A percentile compares a stretch with the other conserved stretches of the same genome.
Conservation (phyloP, 306 rosid species). For the Quercus wislizeni region DNA sequence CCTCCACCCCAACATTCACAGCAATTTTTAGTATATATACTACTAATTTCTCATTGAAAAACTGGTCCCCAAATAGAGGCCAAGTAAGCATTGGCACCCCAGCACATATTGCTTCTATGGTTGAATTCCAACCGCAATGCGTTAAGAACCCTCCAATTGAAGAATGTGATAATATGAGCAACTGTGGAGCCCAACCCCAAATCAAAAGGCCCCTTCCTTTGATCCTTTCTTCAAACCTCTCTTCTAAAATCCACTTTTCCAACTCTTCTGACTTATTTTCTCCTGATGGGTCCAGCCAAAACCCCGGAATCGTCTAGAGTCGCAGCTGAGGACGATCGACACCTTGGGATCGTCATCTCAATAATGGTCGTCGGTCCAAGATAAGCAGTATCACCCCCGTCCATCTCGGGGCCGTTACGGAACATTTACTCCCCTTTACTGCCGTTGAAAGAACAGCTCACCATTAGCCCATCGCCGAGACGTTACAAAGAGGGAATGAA, state of each 20-base stretch:
- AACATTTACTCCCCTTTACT: too few species aligned
- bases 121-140: conserved; percentile 71
- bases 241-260: conserved; percentile 32
- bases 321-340: too few species aligned
- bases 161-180: conserved; percentile 42
- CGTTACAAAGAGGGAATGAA: too few species aligned
- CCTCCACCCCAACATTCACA: conserved; percentile 28
- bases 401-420: too few species aligned
- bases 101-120: conserved; percentile 43
- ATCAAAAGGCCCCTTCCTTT: conserved; percentile 32
- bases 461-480: too few species aligned
- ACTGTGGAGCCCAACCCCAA: conserved; percentile 65
- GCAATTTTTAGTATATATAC: conserved; percentile 27
- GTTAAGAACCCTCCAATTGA: conserved; percentile 53
- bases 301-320: too few species aligned
- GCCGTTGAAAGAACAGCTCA: too few species aligned
- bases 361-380: too few species aligned
- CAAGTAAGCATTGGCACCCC: conserved; percentile 45
- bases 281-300: too few species aligned
- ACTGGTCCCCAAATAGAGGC: conserved; percentile 38
- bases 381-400: too few species aligned
- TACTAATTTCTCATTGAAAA: conserved; percentile 34
- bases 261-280: conserved; percentile 12
- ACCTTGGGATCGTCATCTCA: too few species aligned
- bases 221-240: conserved; percentile 40